Evolutionary conservation across 2,329 filamentous ascomycete genomes (phyloP).

Genomic region (Penicillium sp.): DNA sequence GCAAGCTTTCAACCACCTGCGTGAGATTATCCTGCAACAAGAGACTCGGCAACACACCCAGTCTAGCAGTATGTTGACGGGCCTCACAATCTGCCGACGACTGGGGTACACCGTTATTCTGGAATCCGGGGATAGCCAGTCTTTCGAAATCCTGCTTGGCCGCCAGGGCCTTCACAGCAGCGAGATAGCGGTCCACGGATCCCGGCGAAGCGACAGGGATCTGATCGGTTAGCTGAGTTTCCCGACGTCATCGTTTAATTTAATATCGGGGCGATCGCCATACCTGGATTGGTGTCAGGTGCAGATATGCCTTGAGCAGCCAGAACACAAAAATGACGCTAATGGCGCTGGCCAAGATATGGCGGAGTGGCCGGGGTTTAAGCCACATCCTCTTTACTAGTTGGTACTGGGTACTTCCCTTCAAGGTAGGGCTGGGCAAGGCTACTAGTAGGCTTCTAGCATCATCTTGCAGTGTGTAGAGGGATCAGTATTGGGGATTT

Average conservation of each 20-base stretch:
- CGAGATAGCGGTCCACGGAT: background rate
- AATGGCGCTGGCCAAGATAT: slow-evolving; percentile 18
- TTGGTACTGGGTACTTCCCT: too few species aligned
- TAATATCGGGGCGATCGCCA: slow-evolving; percentile 8
- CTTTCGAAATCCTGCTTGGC: background rate
- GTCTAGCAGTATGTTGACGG: slow-evolving; percentile 18
- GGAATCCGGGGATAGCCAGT: slow-evolving; percentile 1
- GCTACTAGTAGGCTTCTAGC: too few species aligned
- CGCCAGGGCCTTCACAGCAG: background rate
- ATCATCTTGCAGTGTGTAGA: background rate
- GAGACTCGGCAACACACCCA: slow-evolving; percentile 22
- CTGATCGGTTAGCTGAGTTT: background rate
- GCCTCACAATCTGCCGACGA: slow-evolving; percentile 13
- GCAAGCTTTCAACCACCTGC: slow-evolving; percentile 19
- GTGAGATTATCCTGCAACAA: slow-evolving; percentile 15
- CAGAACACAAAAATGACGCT: slow-evolving; percentile 18
- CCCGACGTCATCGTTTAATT: slow-evolving; percentile 16
- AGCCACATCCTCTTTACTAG: slow-evolving; percentile 9
- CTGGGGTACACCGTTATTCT: slow-evolving; percentile 1
- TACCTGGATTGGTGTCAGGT: slow-evolving; percentile 4
- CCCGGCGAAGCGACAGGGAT: slow-evolving; percentile 2
- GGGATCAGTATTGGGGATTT: background rate
- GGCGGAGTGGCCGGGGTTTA: background rate
- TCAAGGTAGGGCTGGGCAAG: too few species aligned
- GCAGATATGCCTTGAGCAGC: slow-evolving; percentile 5